phyloP scores from a whole-genome alignment of 1,284 basidiomycete genomes.

The Ustilago trichophora region DNA sequence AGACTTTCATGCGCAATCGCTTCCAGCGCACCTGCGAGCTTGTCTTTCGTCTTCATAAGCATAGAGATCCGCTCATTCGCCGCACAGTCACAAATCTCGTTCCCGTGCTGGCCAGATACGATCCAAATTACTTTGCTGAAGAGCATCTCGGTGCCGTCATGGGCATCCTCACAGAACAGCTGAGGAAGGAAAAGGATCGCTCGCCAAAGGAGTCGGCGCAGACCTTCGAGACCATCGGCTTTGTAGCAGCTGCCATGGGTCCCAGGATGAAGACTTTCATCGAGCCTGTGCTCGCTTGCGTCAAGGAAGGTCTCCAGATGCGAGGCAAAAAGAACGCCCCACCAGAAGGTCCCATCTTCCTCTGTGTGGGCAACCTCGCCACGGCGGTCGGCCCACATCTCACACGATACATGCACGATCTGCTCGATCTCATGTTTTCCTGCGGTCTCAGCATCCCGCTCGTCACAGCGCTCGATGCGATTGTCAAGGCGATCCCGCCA shows the following conservation, averaged over 20 bases:
- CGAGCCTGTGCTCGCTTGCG: constrained; percentile 87
- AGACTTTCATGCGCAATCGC: constrained; percentile 93
- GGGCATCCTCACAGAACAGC: constrained; percentile 51
- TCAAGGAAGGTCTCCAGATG: constrained; percentile 85
- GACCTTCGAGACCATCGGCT: constrained; percentile 93
- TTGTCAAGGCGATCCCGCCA: constrained; percentile 88
- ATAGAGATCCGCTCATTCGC: constrained; percentile 88
- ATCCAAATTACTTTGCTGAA: constrained; percentile 63
- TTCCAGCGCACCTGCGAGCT: constrained; percentile 89
- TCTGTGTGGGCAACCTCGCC: constrained; percentile 96
- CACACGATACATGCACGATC: constrained; percentile 93
- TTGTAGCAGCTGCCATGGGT: constrained; percentile 88
- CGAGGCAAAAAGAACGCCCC: constrained; percentile 92
- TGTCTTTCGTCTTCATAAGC: constrained; percentile 89
- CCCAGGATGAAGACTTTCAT: constrained; percentile 96
- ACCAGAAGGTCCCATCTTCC: constrained; percentile 94
- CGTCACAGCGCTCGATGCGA: constrained; percentile 83
- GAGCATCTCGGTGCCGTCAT: constrained; percentile 63
- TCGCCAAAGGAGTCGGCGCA: constrained; percentile 54
- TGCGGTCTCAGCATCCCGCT: constrained; percentile 92
- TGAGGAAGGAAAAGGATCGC: constrained; percentile 57
- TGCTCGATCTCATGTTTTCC: constrained; percentile 95
- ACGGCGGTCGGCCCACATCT: constrained; percentile 94
- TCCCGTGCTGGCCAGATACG: constrained; percentile 62
- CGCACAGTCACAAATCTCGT: constrained; percentile 63